phyloP scores from a whole-genome alignment of 2,329 filamentous ascomycete genomes.

The Cladophialophora exuberans region DNA sequence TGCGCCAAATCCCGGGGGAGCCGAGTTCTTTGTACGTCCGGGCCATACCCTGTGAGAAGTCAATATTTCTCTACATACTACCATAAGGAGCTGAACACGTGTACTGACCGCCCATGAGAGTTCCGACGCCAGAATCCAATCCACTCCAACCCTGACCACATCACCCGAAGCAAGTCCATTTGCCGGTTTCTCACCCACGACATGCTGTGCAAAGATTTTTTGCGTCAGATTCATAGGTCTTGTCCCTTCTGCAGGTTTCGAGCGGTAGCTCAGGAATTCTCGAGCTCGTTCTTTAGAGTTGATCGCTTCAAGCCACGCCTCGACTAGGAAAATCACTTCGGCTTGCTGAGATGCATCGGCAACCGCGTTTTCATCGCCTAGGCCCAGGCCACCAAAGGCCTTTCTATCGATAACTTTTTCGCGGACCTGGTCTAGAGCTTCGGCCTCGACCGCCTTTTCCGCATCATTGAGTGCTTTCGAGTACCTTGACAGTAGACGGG shows the following conservation, averaged over 20 bases:
- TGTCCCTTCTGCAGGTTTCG: slow-evolving; percentile 1
- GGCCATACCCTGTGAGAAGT: slow-evolving; percentile 43
- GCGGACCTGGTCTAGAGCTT: slow-evolving; percentile 17
- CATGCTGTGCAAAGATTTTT: slow-evolving; percentile 53
- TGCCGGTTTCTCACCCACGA: slow-evolving; percentile 37
- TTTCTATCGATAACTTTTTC: slow-evolving; percentile 23
- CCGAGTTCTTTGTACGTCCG: slow-evolving; percentile 46
- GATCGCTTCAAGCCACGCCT: slow-evolving; percentile 37
- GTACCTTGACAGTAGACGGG: slow-evolving; percentile 8
- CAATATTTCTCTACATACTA: too few species aligned
- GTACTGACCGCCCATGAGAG: slow-evolving; percentile 43
- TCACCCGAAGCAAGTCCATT: slow-evolving; percentile 44
- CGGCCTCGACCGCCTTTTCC: slow-evolving; percentile 9
- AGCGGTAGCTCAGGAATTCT: slow-evolving; percentile 11
- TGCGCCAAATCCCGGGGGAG: slow-evolving; percentile 50
- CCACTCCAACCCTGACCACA: slow-evolving; percentile 47
- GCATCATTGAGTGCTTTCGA: slow-evolving; percentile 4
- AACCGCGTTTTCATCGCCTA: background rate
- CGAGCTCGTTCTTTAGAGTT: slow-evolving; percentile 34
- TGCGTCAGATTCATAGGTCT: slow-evolving; percentile 48
- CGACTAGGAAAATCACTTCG: slow-evolving; percentile 35
- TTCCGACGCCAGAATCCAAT: slow-evolving; percentile 54
- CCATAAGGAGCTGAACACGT: too few species aligned
- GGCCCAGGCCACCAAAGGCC: slow-evolving; percentile 23
- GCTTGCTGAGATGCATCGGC: slow-evolving; percentile 18